phyloP scores from a whole-genome alignment of 2,329 filamentous ascomycete genomes.

The Colletotrichum spaethianum region DNA sequence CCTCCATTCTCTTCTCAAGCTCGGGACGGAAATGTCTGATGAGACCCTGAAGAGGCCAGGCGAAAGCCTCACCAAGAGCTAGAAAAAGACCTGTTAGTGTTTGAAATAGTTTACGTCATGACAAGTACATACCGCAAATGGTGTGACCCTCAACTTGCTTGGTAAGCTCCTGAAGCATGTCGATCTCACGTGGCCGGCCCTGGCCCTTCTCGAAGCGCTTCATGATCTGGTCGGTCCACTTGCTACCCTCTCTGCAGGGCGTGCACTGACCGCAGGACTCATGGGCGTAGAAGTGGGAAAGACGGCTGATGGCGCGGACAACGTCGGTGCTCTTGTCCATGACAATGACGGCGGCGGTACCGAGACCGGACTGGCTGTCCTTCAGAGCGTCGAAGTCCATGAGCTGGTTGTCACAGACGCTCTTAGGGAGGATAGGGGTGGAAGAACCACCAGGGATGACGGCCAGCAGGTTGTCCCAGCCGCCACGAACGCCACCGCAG shows the following conservation, averaged over 20 bases:
- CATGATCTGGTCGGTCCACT: constrained; percentile 99
- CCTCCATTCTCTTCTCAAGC: constrained; percentile 90
- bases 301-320: constrained; percentile 91
- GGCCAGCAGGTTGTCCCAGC: constrained; percentile 97
- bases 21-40: constrained; percentile 99
- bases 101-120: constrained; percentile 19
- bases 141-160: constrained; percentile 99
- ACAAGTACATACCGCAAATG: constrained; percentile 82
- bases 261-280: constrained; percentile 99
- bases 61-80: constrained; percentile 96
- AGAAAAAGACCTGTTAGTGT: constrained; percentile 47
- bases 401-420: constrained; percentile 91
- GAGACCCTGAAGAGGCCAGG: constrained; percentile 97
- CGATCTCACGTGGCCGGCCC: constrained; percentile 92
- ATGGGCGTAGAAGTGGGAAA: constrained; percentile 98
- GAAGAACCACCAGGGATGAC: constrained; percentile 97
- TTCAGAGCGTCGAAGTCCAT: constrained; percentile 99
- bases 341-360: constrained; percentile 97
- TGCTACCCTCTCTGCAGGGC: constrained; percentile 98
- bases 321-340: constrained; percentile 99
- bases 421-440: constrained; percentile 93
- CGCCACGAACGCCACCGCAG: constrained; percentile 95
- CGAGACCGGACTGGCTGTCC: constrained; percentile 96
- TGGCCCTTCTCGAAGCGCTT: constrained; percentile 92
- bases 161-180: constrained; percentile 99